Base-by-base conservation (phyloP, 2,329 filamentous ascomycete species). In the Neonectria magnoliae region DNA sequence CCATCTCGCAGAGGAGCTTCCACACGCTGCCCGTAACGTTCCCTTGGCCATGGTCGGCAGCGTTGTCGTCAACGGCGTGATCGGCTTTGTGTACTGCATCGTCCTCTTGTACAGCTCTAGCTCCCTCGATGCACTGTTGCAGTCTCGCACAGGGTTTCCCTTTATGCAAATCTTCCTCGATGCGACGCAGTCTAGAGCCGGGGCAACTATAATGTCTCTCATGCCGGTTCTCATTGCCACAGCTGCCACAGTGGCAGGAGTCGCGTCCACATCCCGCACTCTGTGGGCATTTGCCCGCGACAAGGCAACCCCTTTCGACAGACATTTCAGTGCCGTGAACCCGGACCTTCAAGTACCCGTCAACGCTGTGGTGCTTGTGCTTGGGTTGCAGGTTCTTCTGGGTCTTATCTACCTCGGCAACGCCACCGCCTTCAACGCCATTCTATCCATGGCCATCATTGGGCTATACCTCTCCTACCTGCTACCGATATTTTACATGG, bases 41-140 rank as follows among this genome's bases (percentile, higher is more conserved):
- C 77, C 77, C 0, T 38, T 77, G 5, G 77, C 77, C 6, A 79
- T 79, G 76, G 67, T 79, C 0, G 76, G 76, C 5, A 76, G 74
- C 42, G 75, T 77, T 2, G 56, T 77, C 0, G 71, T 82, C 41
- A 85, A 85, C 54, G 83, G 82, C 0, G 53, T 84, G 1, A 78
- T 85, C 52, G 83, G 82, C 3, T 73, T 85, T 2, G 73, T 75
- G 3, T 84, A 80, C 65, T 76, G 74, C 33, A 75, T 83, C 57
- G 72, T 83, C 6, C 71, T 85, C 0, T 73, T 85, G 1, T 86
- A 80, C 71, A 80, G 77, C 1, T 77, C 82, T 0, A 81, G 81
- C 1, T 67, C 71, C 4, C 73, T 84, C 1, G 71, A 81, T 1
- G 68, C 71, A 0, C 70, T 84, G 3, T 74, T 84, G 2, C 52